Base-by-base conservation (phyloP, 331 rosid species). In the Stylosanthes scabra region DNA sequence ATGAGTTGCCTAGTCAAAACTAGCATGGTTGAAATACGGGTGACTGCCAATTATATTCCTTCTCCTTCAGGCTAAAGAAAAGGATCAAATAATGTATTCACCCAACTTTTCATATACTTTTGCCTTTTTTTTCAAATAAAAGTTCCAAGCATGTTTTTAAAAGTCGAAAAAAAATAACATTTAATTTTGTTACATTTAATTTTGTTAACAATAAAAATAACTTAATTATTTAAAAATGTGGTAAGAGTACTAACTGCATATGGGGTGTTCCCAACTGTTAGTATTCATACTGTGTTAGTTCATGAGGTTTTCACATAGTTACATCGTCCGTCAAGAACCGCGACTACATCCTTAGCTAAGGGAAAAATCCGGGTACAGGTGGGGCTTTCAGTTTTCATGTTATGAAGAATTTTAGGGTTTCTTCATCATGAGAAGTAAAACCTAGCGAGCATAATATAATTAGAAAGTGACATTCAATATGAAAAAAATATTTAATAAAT, bases 51-150 rank as follows among this genome's bases (percentile, higher is more conserved):
- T 15, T 31, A 56, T 70, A 57, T 70, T 14, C 46, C 76, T 71
- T 58, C 59, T 69, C 39, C 67, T 71, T 71, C 58, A 45, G 47
- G 37, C 11, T 59, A 46, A 71, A 59, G 47, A 41, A 57, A 58
- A 59, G 66, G 29, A 57, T 44, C 4, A 66, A 44, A 31, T 31
- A 20, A 20, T 20, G 25, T 42, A 9, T 42, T 42, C 46, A 42
- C 46, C 9, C 46, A 42, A 42, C 39, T 34, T 34, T 34, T 34
- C 6, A 34, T 34, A 34, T 34, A 0, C 4, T 34, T 34, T 34
- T 34, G 1, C 1, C 39, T n/a, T n/a, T n/a, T 34, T 34, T 34
- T 34, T 34, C 39, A 34, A 34, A 34, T 34, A 34, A 20, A 20
- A 20, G 25, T 20, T 20, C 1, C 25, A 0, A 20, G 25, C 25